Evolutionary conservation across 768 basidiomycete genomes (phyloP).

Genomic region (Phlebiopsis flavidoalba): DNA sequence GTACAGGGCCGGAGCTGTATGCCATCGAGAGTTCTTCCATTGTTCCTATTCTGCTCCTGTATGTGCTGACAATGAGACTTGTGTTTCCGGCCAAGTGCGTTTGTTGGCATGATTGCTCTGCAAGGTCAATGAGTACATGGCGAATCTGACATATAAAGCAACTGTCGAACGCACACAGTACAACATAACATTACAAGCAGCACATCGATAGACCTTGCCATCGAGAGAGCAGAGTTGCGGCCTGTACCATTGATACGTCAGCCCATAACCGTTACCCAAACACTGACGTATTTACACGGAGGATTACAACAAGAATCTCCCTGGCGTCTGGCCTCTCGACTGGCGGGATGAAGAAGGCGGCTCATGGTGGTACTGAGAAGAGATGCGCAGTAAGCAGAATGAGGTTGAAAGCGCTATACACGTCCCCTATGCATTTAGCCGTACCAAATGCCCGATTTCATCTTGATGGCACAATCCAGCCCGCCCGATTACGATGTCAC

Average conservation of each 20-base stretch:
- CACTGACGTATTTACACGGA: background rate
- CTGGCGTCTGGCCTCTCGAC: background rate
- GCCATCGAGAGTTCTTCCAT: background rate
- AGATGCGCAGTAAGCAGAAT: background rate
- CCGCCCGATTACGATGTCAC: background rate
- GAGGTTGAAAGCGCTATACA: background rate
- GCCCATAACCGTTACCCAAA: background rate
- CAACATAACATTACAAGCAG: background rate
- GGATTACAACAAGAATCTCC: background rate
- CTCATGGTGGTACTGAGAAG: background rate
- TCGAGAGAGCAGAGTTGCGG: background rate
- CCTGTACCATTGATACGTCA: background rate
- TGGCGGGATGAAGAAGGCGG: background rate
- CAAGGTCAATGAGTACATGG: too few species aligned
- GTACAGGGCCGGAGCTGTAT: background rate
- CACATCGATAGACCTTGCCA: background rate
- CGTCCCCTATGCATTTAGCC: background rate
- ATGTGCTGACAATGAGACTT: background rate
- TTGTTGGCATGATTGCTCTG: background rate
- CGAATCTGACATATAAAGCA: background rate
- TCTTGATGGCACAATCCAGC: too few species aligned
- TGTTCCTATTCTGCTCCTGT: background rate
- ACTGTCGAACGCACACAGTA: background rate
- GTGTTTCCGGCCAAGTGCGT: background rate
- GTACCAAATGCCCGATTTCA: background rate